Evolutionary conservation across 345 rosid species (phyloP).

Genomic region (Eucalyptus pumila): DNA sequence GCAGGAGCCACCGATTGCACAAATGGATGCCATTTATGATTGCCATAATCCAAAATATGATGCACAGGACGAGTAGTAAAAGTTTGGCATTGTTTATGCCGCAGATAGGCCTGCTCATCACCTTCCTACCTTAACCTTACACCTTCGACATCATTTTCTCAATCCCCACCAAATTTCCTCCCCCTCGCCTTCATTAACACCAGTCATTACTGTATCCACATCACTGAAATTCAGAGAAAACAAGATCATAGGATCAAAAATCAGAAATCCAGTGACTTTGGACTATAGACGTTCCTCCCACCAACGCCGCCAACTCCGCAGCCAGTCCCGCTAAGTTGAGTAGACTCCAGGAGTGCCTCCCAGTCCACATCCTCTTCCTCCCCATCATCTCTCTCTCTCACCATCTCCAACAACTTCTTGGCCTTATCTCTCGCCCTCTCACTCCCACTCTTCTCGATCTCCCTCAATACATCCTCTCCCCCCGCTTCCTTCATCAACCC

Average conservation of each 20-base stretch:
- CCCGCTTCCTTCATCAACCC: slow-evolving; percentile 59
- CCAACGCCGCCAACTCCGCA: slow-evolving; percentile 1
- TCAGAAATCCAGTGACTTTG: neutral
- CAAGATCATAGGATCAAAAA: neutral
- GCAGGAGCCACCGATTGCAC: neutral
- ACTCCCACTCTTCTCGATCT: slow-evolving; percentile 36
- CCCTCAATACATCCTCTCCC: slow-evolving; percentile 33
- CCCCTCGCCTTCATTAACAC: neutral
- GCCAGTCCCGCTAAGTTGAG: slow-evolving; percentile 28
- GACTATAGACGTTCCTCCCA: neutral
- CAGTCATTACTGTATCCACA: neutral
- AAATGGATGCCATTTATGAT: neutral
- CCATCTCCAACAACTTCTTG: slow-evolving; percentile 39
- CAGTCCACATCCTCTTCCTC: slow-evolving; percentile 30
- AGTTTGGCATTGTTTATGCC: neutral
- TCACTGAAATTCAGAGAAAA: neutral
- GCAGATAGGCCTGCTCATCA: neutral
- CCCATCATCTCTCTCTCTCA: slow-evolving; percentile 28
- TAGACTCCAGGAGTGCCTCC: slow-evolving; percentile 53
- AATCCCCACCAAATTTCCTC: neutral
- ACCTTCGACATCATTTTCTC: neutral
- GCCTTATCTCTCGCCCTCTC: slow-evolving; percentile 51
- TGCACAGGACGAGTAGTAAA: neutral
- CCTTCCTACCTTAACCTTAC: neutral
- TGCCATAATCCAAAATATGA: neutral